These are phyloP conservation scores for Boletus semigastroideus DNA, from an alignment of 1,284 basidiomycete genomes.

Conservation along the genomic window DNA sequence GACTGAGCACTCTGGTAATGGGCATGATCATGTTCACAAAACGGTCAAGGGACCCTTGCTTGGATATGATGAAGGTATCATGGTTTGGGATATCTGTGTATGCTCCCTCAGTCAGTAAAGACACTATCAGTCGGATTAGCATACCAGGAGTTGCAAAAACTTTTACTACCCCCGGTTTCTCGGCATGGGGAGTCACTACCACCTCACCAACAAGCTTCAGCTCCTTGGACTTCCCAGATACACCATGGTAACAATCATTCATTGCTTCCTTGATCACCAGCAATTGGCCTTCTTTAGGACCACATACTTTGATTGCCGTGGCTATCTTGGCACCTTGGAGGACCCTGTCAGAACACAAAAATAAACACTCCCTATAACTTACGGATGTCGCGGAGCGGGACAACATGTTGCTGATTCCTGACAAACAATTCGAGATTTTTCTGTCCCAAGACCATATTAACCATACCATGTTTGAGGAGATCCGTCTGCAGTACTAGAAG, in stretches of 20 bases:
- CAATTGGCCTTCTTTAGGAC: constrained; percentile 63
- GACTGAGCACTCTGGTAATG: constrained; percentile 60
- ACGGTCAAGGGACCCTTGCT: constrained; percentile 57
- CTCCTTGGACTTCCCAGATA: constrained; percentile 47
- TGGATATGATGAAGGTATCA: constrained; percentile 47
- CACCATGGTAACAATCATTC: no score
- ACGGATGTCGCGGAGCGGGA: constrained; percentile 64
- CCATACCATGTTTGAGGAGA: no score
- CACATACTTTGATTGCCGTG: constrained; percentile 77
- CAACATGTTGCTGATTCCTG: constrained; percentile 33
- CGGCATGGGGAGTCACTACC: not conserved
- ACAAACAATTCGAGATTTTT: no score
- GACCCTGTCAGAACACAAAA: not conserved
- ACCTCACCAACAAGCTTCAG: not conserved
- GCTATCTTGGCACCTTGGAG: constrained; percentile 67
- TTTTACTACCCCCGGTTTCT: constrained; percentile 47
- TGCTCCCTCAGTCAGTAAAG: no score
- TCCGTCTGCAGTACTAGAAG: no score
- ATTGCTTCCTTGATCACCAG: no score
- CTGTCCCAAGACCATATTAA: no score
- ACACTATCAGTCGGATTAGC: not conserved
- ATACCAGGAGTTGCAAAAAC: constrained; percentile 70
- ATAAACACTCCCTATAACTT: constrained; percentile 11
- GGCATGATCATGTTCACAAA: constrained; percentile 66
- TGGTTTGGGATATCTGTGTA: constrained; percentile 53